A percentile compares a stretch with the other conserved stretches of the same genome.
phyloP scores from a whole-genome alignment of 2,329 filamentous ascomycete genomes.

The Exophiala xenobiotica region DNA sequence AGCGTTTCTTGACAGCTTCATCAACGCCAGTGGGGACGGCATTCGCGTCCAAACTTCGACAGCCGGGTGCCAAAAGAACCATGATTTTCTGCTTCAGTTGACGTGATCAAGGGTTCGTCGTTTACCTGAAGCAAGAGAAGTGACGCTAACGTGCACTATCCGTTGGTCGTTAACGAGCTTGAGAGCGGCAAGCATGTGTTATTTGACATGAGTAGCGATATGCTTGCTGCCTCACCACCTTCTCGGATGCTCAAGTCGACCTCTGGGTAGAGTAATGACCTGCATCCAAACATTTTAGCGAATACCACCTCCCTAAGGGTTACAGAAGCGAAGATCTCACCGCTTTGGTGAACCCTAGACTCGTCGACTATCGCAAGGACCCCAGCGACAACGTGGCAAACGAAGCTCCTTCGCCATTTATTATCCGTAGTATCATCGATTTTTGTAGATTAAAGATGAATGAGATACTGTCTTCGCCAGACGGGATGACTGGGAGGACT shows the following conservation, averaged over 20 bases:
- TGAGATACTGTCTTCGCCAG: no score
- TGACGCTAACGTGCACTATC: background rate
- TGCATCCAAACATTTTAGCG: background rate
- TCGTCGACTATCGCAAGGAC: background rate
- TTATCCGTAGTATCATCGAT: no score
- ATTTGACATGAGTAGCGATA: background rate
- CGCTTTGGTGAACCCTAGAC: slow-evolving; percentile 3
- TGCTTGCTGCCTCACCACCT: background rate
- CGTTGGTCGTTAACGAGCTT: background rate
- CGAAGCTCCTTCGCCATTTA: no score
- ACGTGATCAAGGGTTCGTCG: background rate
- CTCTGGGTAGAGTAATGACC: background rate
- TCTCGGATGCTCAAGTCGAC: background rate
- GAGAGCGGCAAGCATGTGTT: background rate
- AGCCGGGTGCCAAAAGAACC: background rate
- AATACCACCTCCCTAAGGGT: no score
- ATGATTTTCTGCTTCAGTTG: background rate
- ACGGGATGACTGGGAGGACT: no score
- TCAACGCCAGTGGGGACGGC: no score
- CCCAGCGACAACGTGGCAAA: background rate
- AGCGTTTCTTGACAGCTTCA: no score
- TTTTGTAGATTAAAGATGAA: no score
- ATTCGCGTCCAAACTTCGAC: no score
- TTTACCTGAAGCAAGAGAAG: background rate
- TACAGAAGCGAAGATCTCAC: slow-evolving; percentile 6